phyloP scores from a whole-genome alignment of 345 rosid genomes.

The Cardamine occulta region DNA sequence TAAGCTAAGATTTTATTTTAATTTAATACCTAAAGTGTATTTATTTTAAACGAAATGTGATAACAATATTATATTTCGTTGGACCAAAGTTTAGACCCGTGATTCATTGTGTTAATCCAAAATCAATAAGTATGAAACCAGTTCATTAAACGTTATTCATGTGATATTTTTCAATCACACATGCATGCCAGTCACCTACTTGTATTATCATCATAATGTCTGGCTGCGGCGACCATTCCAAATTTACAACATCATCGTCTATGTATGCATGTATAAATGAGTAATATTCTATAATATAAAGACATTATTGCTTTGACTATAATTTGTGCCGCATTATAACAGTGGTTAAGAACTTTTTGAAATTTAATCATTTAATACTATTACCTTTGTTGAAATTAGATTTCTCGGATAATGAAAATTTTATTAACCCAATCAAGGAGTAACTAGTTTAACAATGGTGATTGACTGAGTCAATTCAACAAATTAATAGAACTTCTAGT shows the following conservation, averaged over 20 bases:
- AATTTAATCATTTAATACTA: not conserved
- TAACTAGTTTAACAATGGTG: not conserved
- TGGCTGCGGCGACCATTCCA: constrained; percentile 36
- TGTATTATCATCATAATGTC: constrained; percentile 38
- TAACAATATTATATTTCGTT: not conserved
- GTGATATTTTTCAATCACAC: constrained; percentile 19
- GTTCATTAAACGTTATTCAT: constrained; percentile 35
- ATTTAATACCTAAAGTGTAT: not conserved
- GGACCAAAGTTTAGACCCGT: not conserved
- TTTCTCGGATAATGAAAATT: constrained; percentile 21
- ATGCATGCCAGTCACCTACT: constrained; percentile 28
- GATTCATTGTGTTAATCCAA: constrained; percentile 2
- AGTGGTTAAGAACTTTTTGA: constrained; percentile 25
- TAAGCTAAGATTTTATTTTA: not conserved
- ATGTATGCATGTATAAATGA: not conserved
- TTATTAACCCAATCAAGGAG: constrained; percentile 19
- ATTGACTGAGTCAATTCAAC: not conserved
- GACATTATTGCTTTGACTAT: constrained; percentile 42
- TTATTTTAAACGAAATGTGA: no score
- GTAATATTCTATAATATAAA: constrained; percentile 3
- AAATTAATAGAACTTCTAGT: not conserved
- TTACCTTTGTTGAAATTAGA: constrained; percentile 26
- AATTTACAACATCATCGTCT: constrained; percentile 1
- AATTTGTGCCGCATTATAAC: constrained; percentile 23
- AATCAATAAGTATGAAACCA: constrained; percentile 5